These are phyloP conservation scores for Pseudonitzschia delicatissima DNA, from an alignment of 108 stramenopile species.

Conservation along the genomic window DNA sequence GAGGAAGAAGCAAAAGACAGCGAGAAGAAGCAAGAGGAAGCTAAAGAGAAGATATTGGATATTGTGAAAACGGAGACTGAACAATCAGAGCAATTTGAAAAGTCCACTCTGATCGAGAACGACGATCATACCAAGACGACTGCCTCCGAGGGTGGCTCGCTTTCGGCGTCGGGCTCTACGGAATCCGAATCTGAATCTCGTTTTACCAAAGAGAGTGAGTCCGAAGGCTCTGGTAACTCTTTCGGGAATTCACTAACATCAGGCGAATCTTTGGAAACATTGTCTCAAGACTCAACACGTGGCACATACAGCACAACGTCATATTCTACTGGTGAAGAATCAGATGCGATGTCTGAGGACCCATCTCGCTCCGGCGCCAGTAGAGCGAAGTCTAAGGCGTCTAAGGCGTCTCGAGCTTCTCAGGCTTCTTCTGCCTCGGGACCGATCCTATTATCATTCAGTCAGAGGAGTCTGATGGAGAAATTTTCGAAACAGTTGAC, in stretches of 20 bases:
- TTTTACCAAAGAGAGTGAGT: slow-evolving; percentile 6
- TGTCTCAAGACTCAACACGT: slow-evolving; percentile 7
- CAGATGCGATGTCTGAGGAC: slow-evolving; percentile 10
- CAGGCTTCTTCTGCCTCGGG: not conserved
- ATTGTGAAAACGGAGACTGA: slow-evolving; percentile 30
- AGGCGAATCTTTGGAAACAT: slow-evolving; percentile 14
- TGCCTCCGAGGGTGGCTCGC: not conserved
- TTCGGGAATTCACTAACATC: slow-evolving; percentile 11
- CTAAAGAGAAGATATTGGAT: slow-evolving; percentile 27
- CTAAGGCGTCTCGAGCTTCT: not conserved
- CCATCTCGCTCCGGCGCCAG: slow-evolving; percentile 8
- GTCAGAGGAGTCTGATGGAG: slow-evolving; percentile 41
- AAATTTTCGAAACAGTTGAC: slow-evolving; percentile 47
- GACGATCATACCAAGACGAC: slow-evolving; percentile 2
- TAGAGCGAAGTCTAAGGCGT: not conserved
- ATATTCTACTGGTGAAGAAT: slow-evolving; percentile 11
- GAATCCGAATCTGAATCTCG: not conserved
- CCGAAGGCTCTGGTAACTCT: slow-evolving; percentile 13
- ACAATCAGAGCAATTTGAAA: not conserved
- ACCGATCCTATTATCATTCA: slow-evolving; percentile 35
- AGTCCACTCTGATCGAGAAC: slow-evolving; percentile 11
- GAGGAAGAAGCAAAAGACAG: slow-evolving; percentile 5
- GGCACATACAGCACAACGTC: slow-evolving; percentile 7
- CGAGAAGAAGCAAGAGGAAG: slow-evolving; percentile 26
- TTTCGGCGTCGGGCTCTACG: slow-evolving; percentile 7